phyloP scores from a whole-genome alignment of 2,329 filamentous ascomycete species.

The Penicillium glabrum region DNA sequence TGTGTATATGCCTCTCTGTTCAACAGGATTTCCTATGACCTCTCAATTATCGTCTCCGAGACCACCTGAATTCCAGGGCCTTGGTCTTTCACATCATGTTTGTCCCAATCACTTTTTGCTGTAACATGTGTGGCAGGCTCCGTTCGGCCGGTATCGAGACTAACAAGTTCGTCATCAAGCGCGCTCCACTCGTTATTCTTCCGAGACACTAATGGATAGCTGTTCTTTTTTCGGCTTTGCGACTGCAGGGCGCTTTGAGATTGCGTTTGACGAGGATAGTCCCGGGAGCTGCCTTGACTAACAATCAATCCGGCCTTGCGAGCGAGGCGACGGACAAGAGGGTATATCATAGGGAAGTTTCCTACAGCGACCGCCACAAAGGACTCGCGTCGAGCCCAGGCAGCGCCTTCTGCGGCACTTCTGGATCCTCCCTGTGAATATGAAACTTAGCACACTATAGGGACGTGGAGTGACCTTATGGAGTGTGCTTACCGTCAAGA shows the following conservation, averaged over 20 bases:
- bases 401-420: too few relatives aligned
- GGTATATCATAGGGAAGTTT: too few relatives aligned
- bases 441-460: too few relatives aligned
- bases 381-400: too few relatives aligned
- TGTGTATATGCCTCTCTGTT: too few relatives aligned
- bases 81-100: neutral
- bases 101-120: neutral
- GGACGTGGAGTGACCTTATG: too few relatives aligned
- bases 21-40: neutral
- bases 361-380: too few relatives aligned
- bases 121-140: neutral
- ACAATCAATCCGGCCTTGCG: neutral
- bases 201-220: neutral
- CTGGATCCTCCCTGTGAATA: too few relatives aligned
- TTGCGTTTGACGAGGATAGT: neutral
- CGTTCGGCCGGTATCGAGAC: neutral
- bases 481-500: too few relatives aligned
- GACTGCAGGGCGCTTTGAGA: neutral
- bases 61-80: neutral
- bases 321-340: neutral
- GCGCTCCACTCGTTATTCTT: neutral
- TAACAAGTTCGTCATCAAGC: neutral
- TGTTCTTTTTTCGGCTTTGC: neutral
- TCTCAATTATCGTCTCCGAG: neutral
- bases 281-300: neutral